These are phyloP conservation scores for Hypoxylon subgilvum DNA, from an alignment of 495 filamentous ascomycete species.

Conservation along the genomic window DNA sequence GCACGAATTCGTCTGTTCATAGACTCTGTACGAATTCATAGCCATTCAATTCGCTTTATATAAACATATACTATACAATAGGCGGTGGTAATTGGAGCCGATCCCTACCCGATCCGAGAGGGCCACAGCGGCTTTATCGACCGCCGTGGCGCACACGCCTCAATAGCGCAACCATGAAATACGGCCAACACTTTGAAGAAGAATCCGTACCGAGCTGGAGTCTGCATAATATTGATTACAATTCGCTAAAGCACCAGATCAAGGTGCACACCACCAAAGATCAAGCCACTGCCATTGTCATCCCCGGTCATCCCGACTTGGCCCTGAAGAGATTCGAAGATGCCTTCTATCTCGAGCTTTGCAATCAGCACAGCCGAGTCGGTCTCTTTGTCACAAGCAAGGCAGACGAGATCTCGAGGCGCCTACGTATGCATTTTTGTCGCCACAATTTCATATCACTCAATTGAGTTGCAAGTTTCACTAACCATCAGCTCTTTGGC, in stretches of 20 bases:
- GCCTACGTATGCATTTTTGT: conserved; percentile 58
- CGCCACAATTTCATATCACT: conserved; percentile 9
- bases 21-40: conserved; percentile 8
- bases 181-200: conserved; percentile 66
- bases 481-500: conserved; percentile 2
- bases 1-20: too few relatives aligned
- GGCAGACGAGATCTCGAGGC: conserved; percentile 67
- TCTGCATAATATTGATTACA: conserved; percentile 74
- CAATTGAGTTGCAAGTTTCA: conserved; percentile 24
- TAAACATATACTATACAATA: too few relatives aligned
- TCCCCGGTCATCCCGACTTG: conserved; percentile 64
- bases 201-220: conserved; percentile 63
- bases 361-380: conserved; percentile 69
- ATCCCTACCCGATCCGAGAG: not conserved
- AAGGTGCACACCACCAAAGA: conserved; percentile 69
- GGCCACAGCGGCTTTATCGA: conserved; percentile 11
- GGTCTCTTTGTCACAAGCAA: conserved; percentile 75
- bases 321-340: conserved; percentile 64
- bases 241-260: conserved; percentile 75
- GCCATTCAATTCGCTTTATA: conserved; percentile 13
- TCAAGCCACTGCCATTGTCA: conserved; percentile 66
- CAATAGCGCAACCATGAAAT: conserved; percentile 68
- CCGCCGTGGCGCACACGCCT: conserved; percentile 9
- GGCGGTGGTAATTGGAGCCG: not conserved
- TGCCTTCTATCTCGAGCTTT: conserved; percentile 64